Base-by-base conservation (phyloP, 2,329 filamentous ascomycete genomes). In the Pseudofabraea citricarpa region DNA sequence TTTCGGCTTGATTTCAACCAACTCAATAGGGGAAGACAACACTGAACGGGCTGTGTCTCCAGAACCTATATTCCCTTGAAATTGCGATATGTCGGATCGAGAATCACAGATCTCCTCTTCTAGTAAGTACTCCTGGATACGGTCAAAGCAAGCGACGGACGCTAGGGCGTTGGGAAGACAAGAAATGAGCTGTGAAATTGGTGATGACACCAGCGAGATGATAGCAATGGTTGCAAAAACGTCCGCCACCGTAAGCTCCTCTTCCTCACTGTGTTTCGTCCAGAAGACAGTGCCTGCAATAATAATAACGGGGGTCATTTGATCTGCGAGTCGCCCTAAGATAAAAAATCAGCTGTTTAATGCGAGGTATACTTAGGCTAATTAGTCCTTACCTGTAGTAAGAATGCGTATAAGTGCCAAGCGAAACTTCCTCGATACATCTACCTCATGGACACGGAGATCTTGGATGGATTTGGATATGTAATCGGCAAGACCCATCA, bases 191-290 rank as follows among this genome's bases (percentile, higher is more conserved):
- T 51, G 38, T n/a, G 40, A 21, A 12, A 55, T 41, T 3, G 51
- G 53, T 3, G 39, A 36, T 7, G 50, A 40, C 35, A 59, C 41
- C 3, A 60, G 47, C 5, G 45, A 42, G 16, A 60, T 47, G 15
- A 55, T 50, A 6, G 55, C 52, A 19, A 58, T 40, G 27, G 55
- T 51, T 6, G 56, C 58, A 37, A 59, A 59, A n/a, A n/a, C n/a
- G n/a, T n/a, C n/a, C n/a, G n/a, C n/a, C n/a, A n/a, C n/a, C n/a
- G n/a, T n/a, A n/a, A n/a, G n/a, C n/a, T n/a, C n/a, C n/a, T n/a
- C n/a, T n/a, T n/a, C n/a, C n/a, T n/a, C n/a, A n/a, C n/a, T n/a
- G n/a, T n/a, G n/a, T n/a, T n/a, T n/a, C n/a, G n/a, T n/a, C n/a
- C n/a, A n/a, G n/a, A n/a, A n/a, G n/a, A n/a, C n/a, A n/a, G n/a